Evolutionary conservation across 495 filamentous ascomycete genomes (phyloP), one percentile per base, ranked within the genome.

Genomic region (Ramalina intermedia): DNA sequence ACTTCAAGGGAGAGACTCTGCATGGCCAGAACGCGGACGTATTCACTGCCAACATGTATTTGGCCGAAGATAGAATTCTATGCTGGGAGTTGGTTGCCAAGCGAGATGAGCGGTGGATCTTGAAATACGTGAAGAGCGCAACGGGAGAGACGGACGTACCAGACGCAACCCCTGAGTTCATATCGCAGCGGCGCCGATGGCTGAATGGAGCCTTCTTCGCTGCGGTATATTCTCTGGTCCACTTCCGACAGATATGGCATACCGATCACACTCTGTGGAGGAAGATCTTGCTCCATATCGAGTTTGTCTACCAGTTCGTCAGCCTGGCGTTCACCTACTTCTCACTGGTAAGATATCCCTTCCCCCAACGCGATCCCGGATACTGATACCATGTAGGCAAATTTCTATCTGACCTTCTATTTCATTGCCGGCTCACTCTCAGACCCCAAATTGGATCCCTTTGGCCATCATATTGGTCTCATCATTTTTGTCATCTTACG

Each of bases 71-170:
- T 69, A 83, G 93, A 66, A 99, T 99, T 64, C 73, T 99, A 14
- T 99, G 93, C 66, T 99, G 90, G 90, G 93, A 99, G 75, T 66
- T 99, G 46, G 91, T 99, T 6, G 90, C 91, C 2, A 99, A 99
- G 68, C 70, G 87, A 51, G 84, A 81, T 57, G 91, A 95, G 67
- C 76, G 85, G 63, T 99, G 93, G 93, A 87, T 96, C 55, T 65
- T 99, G 65, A 93, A 95, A 60, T 99, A 96, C 57, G 93, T 99
- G 21, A 94, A 94, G 71, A 81, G 77, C 47, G 91, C 90, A 43
- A 90, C 82, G 14, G 93, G 93, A 53, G 93, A 96, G 67, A 96
- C 93, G 1, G 93, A 99, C 69, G 93, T 99, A 24, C 91, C 91
- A 54, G 83, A 84, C 87, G 57, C 70, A 5, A 61, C 74, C 16